phyloP scores from a whole-genome alignment of 2,329 filamentous ascomycete genomes.

The Nothophoma quercina region DNA sequence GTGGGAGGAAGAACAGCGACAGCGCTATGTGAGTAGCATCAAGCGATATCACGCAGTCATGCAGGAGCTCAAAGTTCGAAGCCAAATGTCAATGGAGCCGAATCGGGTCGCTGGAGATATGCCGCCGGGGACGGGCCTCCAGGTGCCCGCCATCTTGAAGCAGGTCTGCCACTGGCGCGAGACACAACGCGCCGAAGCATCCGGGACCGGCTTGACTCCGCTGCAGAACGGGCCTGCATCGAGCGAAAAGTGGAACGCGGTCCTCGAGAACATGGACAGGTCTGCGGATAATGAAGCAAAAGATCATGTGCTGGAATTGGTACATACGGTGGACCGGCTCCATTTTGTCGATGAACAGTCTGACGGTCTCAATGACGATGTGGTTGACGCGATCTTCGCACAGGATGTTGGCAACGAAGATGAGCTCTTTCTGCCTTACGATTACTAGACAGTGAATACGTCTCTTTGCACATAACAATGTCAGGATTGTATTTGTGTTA shows the following conservation, averaged over 20 bases:
- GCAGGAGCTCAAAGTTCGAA: background rate
- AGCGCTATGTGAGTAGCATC: too few species aligned
- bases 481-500: background rate
- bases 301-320: too few species aligned
- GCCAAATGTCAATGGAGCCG: background rate
- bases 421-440: background rate
- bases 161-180: background rate
- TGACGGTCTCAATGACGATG: background rate
- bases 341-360: background rate
- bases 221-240: too few species aligned
- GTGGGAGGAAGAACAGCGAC: background rate
- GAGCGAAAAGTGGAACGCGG: too few species aligned
- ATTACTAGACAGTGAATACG: background rate
- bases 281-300: too few species aligned
- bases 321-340: too few species aligned
- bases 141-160: background rate
- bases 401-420: background rate
- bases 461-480: background rate
- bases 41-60: background rate
- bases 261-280: too few species aligned
- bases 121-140: background rate
- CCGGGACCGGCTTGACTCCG: too few species aligned
- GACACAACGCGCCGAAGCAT: background rate
- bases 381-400: background rate
- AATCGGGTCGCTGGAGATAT: background rate